phyloP scores from a whole-genome alignment of 805 yeast species.

The Ogataea allantospora region DNA sequence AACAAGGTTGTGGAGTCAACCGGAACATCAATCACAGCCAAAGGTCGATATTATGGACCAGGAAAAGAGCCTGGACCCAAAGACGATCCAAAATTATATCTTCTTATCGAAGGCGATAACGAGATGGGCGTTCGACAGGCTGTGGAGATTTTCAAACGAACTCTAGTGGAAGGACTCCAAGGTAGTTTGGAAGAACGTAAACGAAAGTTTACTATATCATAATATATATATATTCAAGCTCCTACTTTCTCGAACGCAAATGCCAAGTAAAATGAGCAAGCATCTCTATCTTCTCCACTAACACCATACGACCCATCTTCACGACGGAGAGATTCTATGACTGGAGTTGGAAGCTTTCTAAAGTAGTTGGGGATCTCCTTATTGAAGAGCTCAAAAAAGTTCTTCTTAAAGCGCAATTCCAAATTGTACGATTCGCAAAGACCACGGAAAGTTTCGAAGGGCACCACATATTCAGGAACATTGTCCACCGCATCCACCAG shows the following conservation, averaged over 20 bases:
- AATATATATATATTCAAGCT: conserved; percentile 5
- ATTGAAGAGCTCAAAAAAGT: conserved; percentile 78
- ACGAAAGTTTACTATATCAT: conserved; percentile 20
- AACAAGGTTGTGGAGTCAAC: conserved; percentile 67
- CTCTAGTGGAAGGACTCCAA: conserved; percentile 50
- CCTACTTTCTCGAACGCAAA: conserved; percentile 68
- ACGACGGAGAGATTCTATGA: conserved; percentile 68
- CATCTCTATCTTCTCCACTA: conserved; percentile 86
- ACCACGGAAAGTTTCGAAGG: conserved; percentile 81
- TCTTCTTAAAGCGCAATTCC: conserved; percentile 66
- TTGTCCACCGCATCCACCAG: conserved; percentile 92
- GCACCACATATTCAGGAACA: conserved; percentile 96
- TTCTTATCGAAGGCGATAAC: conserved; percentile 73
- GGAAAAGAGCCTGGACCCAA: conserved; percentile 52
- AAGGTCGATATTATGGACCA: conserved; percentile 72
- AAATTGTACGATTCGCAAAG: conserved; percentile 82
- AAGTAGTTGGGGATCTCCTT: conserved; percentile 73
- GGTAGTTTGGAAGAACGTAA: conserved; percentile 21
- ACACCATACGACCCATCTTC: conserved; percentile 82
- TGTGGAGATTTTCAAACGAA: conserved; percentile 52
- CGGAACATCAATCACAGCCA: conserved; percentile 73
- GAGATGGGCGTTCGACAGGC: conserved; percentile 59
- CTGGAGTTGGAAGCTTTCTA: conserved; percentile 50
- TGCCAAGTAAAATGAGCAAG: conserved; percentile 78
- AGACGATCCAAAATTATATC: conserved; percentile 72